Base-by-base conservation (phyloP, 805 yeast species). In the Maudiozyma barnettii region DNA sequence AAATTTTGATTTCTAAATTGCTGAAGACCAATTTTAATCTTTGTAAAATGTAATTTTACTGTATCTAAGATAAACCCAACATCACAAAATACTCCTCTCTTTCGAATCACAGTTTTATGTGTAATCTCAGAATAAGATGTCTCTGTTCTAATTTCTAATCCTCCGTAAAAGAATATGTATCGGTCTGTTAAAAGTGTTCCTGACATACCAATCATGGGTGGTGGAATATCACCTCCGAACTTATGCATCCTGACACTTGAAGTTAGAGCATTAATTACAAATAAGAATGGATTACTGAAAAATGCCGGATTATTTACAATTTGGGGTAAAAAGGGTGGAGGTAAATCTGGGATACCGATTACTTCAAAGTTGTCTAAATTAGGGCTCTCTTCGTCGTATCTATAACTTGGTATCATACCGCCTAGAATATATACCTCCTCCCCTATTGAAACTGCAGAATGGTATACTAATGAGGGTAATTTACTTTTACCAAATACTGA, bases 91-190 rank as follows among this genome's bases (percentile, higher is more conserved):
- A 61, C 61, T 1, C 79, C 65, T 18, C 68, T 65, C 51, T 73
- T 72, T 41, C 72, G 68, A n/a, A 71, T 52, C 13, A 42, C 45
- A 29, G 57, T 66, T 55, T 50, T 68, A 44, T 73, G 75, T 49
- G 47, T 60, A 4, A 16, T 8, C 10, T 50, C 52, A 39, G 53
- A 54, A 13, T 59, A 52, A 12, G 50, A 46, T 10, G 66, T 59
- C 19, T 67, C 64, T 14, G 63, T 63, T n/a, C 71, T 69, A 4
- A 57, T 49, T 56, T 74, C 76, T 58, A 82, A 76, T 0, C 93
- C 95, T 6, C 91, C 95, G 56, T 76, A 82, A 51, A 73, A 72
- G 52, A 82, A 72, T n/a, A 79, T 70, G 53, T 81, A 80, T 35
- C 78, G 63, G 18, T 72, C 67, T 2, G 84, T 74, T 5, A 84